Conservation (phyloP, 345 rosid genomes). For the sweet orange (Citrus sinensis) region DNA sequence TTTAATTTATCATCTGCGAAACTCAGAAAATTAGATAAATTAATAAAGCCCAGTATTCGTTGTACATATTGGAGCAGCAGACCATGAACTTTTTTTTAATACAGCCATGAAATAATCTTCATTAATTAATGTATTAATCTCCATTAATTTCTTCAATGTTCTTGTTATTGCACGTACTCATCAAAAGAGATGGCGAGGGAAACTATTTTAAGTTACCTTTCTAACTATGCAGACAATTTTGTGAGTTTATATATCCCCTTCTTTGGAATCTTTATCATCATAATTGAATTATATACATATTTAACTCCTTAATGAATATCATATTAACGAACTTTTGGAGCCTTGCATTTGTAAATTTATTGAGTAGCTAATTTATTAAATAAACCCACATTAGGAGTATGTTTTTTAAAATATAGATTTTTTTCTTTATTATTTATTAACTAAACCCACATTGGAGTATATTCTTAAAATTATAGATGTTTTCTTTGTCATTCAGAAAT, state of each 20-base stretch:
- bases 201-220: background rate
- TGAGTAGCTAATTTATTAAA: background rate
- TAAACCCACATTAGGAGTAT: background rate
- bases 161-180: background rate
- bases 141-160: background rate
- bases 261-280: background rate
- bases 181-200: background rate
- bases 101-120: no score
- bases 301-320: no score
- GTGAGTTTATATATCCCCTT: background rate
- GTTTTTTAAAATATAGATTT: no score
- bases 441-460: background rate
- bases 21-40: background rate
- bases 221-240: background rate
- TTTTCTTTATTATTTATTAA: background rate
- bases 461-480: no score
- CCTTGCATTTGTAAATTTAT: background rate
- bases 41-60: background rate
- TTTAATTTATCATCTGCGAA: background rate
- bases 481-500: no score
- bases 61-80: slow-evolving; percentile 1
- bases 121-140: background rate
- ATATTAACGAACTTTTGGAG: background rate
- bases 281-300: background rate
- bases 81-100: background rate